Evolutionary conservation across 1,139 yeast species (phyloP).

Genomic region (Suhomyces ambrosiae): DNA sequence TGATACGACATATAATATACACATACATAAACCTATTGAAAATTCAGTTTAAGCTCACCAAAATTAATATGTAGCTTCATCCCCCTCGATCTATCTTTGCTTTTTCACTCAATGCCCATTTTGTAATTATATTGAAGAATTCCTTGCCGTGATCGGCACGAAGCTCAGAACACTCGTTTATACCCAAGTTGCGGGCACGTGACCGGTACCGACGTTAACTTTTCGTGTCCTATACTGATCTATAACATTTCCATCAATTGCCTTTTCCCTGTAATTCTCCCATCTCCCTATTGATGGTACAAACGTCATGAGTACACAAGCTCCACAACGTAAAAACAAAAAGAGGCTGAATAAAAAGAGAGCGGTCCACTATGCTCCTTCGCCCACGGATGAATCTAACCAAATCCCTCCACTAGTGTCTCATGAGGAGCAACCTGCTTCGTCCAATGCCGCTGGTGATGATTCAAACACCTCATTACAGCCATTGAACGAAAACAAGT

Average conservation of each 20-base stretch:
- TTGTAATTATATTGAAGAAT: too few relatives aligned
- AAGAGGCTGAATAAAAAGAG: conserved; percentile 8
- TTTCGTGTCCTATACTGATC: conserved; percentile 2
- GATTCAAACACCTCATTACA: conserved; percentile 1
- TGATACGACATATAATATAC: too few relatives aligned
- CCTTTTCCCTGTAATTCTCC: neutral
- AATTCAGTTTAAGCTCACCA: too few relatives aligned
- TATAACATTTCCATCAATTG: conserved; percentile 3
- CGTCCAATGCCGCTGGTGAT: neutral
- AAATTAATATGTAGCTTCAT: too few relatives aligned
- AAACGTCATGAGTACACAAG: conserved; percentile 4
- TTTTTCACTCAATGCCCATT: too few relatives aligned
- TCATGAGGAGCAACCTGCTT: neutral
- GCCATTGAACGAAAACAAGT: conserved; percentile 8
- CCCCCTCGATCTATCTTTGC: too few relatives aligned
- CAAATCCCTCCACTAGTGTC: neutral
- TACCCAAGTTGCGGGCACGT: too few relatives aligned
- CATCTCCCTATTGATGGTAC: conserved; percentile 7
- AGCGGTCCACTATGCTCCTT: conserved; percentile 8
- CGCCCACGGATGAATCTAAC: neutral
- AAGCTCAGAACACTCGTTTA: too few relatives aligned
- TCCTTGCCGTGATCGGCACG: too few relatives aligned
- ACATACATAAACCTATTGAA: too few relatives aligned
- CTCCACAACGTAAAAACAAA: conserved; percentile 10
- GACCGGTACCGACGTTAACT: conserved; percentile 1